phyloP scores from a whole-genome alignment of 345 rosid genomes.

The Moricandia arvensis region DNA sequence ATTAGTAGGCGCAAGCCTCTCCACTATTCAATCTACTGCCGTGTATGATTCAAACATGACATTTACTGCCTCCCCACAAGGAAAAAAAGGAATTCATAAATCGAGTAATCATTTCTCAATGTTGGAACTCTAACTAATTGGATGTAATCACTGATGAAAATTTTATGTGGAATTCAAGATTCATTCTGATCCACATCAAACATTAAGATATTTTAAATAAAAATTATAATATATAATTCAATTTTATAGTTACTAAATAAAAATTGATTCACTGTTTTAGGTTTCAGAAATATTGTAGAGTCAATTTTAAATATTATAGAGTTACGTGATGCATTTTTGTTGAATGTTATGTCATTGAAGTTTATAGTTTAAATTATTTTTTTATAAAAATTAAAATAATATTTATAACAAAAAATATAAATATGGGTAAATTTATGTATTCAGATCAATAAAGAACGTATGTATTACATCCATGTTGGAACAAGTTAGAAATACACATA shows the following conservation, averaged over 20 bases:
- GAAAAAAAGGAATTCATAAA: no score
- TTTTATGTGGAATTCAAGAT: neutral
- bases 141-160: neutral
- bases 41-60: slow-evolving; percentile 1
- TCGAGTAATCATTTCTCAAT: neutral
- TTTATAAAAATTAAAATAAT: no score
- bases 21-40: slow-evolving; percentile 1
- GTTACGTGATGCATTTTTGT: neutral
- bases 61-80: neutral
- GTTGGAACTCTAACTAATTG: neutral
- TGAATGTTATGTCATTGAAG: neutral
- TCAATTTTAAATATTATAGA: neutral
- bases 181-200: neutral
- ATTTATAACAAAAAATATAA: neutral
- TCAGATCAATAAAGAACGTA: neutral
- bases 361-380: neutral
- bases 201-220: neutral
- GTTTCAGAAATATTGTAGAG: neutral
- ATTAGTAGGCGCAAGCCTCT: neutral
- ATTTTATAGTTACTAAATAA: neutral
- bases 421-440: neutral
- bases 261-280: neutral
- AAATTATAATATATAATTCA: neutral
- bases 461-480: neutral
- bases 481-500: neutral